Evolutionary conservation across 2,329 filamentous ascomycete species (phyloP), one percentile per base, ranked within the genome.

Genomic region (Aureobasidium sp.): DNA sequence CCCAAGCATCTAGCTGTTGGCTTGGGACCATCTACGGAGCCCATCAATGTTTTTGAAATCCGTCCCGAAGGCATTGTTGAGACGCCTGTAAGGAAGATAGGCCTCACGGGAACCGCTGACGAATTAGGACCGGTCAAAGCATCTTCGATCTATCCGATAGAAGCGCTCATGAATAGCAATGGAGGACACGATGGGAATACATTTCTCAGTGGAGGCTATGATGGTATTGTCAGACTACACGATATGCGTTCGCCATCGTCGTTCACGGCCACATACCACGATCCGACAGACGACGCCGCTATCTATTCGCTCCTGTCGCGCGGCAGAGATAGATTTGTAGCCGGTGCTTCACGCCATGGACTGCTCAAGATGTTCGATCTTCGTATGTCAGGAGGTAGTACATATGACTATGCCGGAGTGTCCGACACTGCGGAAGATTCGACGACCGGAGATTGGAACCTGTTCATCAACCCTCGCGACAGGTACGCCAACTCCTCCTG

Each of bases 331-430:
- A 71, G 74, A 2, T 74, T 85, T 52, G 62, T 83, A 7, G 78
- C 75, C 10, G 81, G 81, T 21, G 74, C 75, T 1, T 75, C 76
- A 3, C 72, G 76, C 44, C 78, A 84, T 63, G 76, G 74, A 39
- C 70, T 83, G 47, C 66, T 85, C 39, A 84, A 84, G 59, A 68
- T 83, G 4, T 85, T 82, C 58, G 81, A 85, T 59, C 62, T 85
- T 38, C 78, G 81, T 21, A 70, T 81, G 60, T 60, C 69, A 1
- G 70, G 71, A 25, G 70, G 68, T 2, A 65, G 68, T 37, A 58
- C 66, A 1, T 75, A 75, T 55, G 64, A 65, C 19, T 58, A 60
- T 42, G 59, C 68, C 17, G 51, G 32, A 30, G 12, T 24, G 8
- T 21, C 40, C 8, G 58, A 68, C n/a, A 49, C 42, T 19, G 32